Evolutionary conservation across 1,284 basidiomycete species (phyloP).

Genomic region (Porodaedalea pini): DNA sequence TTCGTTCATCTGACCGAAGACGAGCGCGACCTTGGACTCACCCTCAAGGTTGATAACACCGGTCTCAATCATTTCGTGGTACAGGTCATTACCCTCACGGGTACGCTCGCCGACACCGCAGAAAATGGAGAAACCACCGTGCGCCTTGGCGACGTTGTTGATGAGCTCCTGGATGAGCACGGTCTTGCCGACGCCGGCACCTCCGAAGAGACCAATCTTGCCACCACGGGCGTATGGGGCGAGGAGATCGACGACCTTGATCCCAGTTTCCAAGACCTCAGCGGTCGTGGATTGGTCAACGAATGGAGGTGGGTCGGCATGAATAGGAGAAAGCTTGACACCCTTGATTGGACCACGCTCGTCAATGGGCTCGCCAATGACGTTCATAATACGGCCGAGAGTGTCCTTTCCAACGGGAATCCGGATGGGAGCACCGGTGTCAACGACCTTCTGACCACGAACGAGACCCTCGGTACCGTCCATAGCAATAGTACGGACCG

Average conservation of each 20-base stretch:
- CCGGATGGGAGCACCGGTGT: slow-evolving; percentile 94
- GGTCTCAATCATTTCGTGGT: slow-evolving; percentile 99
- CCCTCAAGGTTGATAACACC: slow-evolving; percentile 99
- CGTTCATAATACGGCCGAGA: slow-evolving; percentile 99
- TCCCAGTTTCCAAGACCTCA: slow-evolving; percentile 98
- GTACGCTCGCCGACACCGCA: slow-evolving; percentile 99
- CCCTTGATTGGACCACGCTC: slow-evolving; percentile 98
- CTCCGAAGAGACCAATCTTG: slow-evolving; percentile 99
- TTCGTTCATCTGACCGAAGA: slow-evolving; percentile 99
- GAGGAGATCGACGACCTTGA: slow-evolving; percentile 99
- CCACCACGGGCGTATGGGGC: slow-evolving; percentile 99
- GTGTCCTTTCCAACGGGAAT: slow-evolving; percentile 94
- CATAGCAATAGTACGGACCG: slow-evolving; percentile 96
- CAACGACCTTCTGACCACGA: slow-evolving; percentile 94
- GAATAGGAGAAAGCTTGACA: slow-evolving; percentile 87
- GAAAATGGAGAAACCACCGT: slow-evolving; percentile 99
- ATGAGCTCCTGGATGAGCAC: slow-evolving; percentile 99
- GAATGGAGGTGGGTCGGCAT: slow-evolving; percentile 94
- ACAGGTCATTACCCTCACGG: slow-evolving; percentile 99
- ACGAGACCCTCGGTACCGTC: slow-evolving; percentile 99
- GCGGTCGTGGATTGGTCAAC: slow-evolving; percentile 98
- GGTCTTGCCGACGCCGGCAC: slow-evolving; percentile 99
- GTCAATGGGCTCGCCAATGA: slow-evolving; percentile 99
- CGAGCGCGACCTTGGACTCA: slow-evolving; percentile 98
- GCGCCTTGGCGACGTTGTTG: slow-evolving; percentile 99